Base-by-base conservation (phyloP, 164 flowering plant species). In the Hamamelis virginiana region DNA sequence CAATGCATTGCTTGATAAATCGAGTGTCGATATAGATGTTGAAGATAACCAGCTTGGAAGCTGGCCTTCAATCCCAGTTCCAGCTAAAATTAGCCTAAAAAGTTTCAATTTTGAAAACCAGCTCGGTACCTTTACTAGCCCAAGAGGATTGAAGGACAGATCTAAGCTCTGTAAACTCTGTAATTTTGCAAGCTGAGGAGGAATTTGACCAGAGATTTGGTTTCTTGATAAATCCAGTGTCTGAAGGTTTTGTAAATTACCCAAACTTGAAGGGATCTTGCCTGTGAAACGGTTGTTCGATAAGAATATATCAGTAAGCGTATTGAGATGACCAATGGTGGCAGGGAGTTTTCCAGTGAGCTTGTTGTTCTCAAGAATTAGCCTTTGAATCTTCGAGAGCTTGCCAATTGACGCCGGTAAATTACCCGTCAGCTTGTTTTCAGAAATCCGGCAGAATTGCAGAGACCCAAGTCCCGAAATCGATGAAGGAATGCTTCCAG, bases 131-230 rank as follows among this genome's bases (percentile, higher is more conserved):
- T 18, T 75, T 0, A 50, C 62, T 4, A 87, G 71, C 8, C 72
- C 26, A 5, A 91, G 74, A 58, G 94, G 94, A 66, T 91, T 89
- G 73, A 62, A 77, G 0, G 97, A 91, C 38, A 91, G 60, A 65
- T 91, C 97, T 12, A 91, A 43, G 5, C 65, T 68, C 69, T 89
- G 84, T 21, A 87, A 65, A 8, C 9, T 26, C 33, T 65, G 67
- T 28, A 89, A 38, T 43, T 72, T 75, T 0, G 72, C 73, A 21
- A 91, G 77, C 43, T 84, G 68, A 18, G 66, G 58, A 28, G 94
- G 94, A 57, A 91, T 59, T 2, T 64, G 77, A 65, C 94, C 89
- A 4, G 82, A 77, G 16, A 91, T 74, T 14, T 9, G 75, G 67
- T 91, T 91, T 64, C 78, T 77, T 5, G 97, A 84, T 9, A 89